Evolutionary conservation across 306 rosid genomes (phyloP).

Genomic region (Cucumis hystrix): DNA sequence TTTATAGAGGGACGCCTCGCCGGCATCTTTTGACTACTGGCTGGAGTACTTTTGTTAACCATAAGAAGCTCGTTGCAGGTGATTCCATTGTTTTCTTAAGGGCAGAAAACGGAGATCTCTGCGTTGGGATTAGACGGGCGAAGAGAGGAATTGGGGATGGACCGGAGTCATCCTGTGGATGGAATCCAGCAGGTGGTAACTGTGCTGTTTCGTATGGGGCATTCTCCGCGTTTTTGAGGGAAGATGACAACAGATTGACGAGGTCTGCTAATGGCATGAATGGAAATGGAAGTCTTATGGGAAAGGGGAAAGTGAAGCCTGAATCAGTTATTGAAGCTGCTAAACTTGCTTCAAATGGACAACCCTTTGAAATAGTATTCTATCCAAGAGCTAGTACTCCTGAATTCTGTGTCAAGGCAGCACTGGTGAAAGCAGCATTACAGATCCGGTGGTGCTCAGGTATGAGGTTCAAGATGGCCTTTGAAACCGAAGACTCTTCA

Average conservation of each 20-base stretch:
- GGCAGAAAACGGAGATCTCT: constrained; percentile 74
- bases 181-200: constrained; percentile 67
- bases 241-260: constrained; percentile 34
- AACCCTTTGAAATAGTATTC: constrained; percentile 74
- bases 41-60: constrained; percentile 92
- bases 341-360: constrained; percentile 50
- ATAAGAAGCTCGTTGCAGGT: constrained; percentile 85
- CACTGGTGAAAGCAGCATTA: constrained; percentile 49
- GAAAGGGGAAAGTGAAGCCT: constrained; percentile 55
- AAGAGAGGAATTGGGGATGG: constrained; percentile 69
- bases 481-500: constrained; percentile 82
- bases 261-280: constrained; percentile 29
- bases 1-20: constrained; percentile 88
- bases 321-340: constrained; percentile 69
- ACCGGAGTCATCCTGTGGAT: constrained; percentile 43
- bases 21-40: constrained; percentile 94
- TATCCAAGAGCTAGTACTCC: constrained; percentile 88
- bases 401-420: constrained; percentile 75
- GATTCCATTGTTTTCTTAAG: constrained; percentile 80
- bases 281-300: constrained; percentile 27
- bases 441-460: constrained; percentile 68
- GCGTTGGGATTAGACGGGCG: constrained; percentile 80
- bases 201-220: constrained; percentile 43
- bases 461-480: constrained; percentile 91
- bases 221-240: constrained; percentile 38